Base-by-base conservation (phyloP, 169 alveolate species). In the Babesia gibsoni region DNA sequence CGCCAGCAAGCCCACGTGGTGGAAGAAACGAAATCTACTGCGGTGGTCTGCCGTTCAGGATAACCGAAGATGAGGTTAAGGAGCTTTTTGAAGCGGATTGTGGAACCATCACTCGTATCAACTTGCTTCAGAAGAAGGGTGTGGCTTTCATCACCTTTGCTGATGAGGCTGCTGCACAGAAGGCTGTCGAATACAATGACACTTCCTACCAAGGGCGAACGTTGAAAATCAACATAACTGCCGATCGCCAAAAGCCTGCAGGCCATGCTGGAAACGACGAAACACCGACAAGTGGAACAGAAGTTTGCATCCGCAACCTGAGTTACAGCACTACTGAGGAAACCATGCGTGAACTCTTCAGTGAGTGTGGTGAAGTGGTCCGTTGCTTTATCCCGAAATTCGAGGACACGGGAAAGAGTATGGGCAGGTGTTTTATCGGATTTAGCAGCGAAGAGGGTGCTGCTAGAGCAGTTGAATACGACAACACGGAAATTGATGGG, bases 61-160 rank as follows among this genome's bases (percentile, higher is more conserved):
- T 83, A 3, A 92, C 96, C 1, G 97, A 93, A 46, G 89, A 89
- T 7, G 95, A 91, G 30, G 82, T 94, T 30, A 57, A 88, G 58
- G 96, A 87, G 39, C 79, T 93, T 7, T 93, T 94, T 65, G 95
- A 89, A 52, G 52, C 72, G 16, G 97, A 94, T 52, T 92, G 97
- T 49, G 97, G 97, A 12, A 81, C 91, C 36, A 85, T 93, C 10
- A 83, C 82, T 0, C 90, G 95, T 32, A 83, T 94, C 23, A 87
- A 90, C 59, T 73, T 93, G 59, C 87, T 94, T 23, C 88, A 86
- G 52, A 79, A 85, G 22, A 91, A 91, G 56, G 98, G 98, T 6
- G 84, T 92, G 23, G 97, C 97, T 6, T 94, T 94, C 72, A 91
- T 94, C 33, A 89, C 95, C 3, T 93, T 94, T 57, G 89, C 77